Evolutionary conservation across 495 filamentous ascomycete genomes (phyloP), one percentile per base, ranked within the genome.

Genomic region (Darksidea phi): DNA sequence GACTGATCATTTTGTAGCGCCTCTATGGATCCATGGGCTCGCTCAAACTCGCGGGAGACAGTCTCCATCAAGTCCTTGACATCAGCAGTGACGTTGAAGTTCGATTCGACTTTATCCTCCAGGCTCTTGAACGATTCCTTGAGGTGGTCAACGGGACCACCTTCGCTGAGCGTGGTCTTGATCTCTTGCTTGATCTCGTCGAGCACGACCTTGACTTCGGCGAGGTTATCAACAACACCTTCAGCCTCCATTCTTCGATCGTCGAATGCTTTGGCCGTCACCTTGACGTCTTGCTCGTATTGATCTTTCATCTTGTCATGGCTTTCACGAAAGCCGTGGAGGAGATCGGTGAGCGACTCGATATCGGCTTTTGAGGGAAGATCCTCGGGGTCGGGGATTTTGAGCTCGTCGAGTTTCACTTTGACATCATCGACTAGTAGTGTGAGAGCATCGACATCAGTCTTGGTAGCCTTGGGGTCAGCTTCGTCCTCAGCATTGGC

Each of bases 361-460:
- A 88, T 70, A 28, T 86, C 84, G 10, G 78, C 75, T 66, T 85
- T 86, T 4, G 80, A 80, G 0, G 82, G 80, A 37, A 91, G 74
- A 0, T 78, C 81, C 20, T 84, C 86, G 7, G 86, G 74, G 64
- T 88, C 85, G 11, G 85, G 81, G 54, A 85, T 79, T 57, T 82
- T 78, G 64, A 90, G 83, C 71, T 87, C 85, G 25, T 88, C 84
- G 38, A 95, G 77, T 38, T 86, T 80, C 6, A 82, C 78, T 72
- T 91, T 94, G 71, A 91, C 84, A 45, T 95, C 91, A 41, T 86
- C 83, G 56, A 90, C 88, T 61, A 91, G 81, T 1, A 86, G 80
- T 57, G 88, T 88, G 7, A 95, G 81, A 0, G 85, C 84, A 56
- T 91, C 88, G 23, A 95, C 73, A 62, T 95, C 89, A 0, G 83